Evolutionary conservation across 2,329 filamentous ascomycete species (phyloP).

Genomic region (Penicillium sp.): DNA sequence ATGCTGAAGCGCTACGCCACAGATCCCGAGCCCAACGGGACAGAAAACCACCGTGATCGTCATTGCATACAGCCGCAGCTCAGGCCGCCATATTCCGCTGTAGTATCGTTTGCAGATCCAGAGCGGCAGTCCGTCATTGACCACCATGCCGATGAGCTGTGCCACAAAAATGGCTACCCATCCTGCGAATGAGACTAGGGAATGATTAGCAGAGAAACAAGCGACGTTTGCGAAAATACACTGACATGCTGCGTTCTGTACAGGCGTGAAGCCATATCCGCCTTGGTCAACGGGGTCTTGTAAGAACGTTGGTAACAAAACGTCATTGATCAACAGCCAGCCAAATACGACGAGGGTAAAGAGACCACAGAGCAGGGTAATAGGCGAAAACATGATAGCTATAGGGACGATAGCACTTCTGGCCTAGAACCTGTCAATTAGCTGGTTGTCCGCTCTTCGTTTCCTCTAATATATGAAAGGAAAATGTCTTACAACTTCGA

Average conservation of each 20-base stretch:
- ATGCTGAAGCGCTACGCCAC: slow-evolving; percentile 39
- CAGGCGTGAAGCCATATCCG: slow-evolving; percentile 42
- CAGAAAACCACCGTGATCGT: slow-evolving; percentile 28
- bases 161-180: slow-evolving; percentile 40
- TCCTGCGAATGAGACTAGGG: slow-evolving; percentile 32
- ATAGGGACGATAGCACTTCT: slow-evolving; percentile 23
- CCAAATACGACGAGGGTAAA: slow-evolving; percentile 37
- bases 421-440: slow-evolving; percentile 10
- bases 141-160: slow-evolving; percentile 32
- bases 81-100: slow-evolving; percentile 32
- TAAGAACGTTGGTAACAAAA: slow-evolving; percentile 36
- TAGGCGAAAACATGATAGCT: slow-evolving; percentile 30
- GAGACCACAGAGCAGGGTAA: slow-evolving; percentile 35
- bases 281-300: slow-evolving; percentile 33
- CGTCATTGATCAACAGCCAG: slow-evolving; percentile 32
- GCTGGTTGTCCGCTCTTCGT: background rate
- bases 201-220: background rate
- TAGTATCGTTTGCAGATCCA: slow-evolving; percentile 24
- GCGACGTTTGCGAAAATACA: background rate
- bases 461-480: background rate
- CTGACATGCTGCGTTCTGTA: slow-evolving; percentile 35
- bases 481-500: slow-evolving; percentile 19
- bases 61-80: slow-evolving; percentile 30
- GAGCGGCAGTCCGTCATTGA: slow-evolving; percentile 40
- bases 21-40: slow-evolving; percentile 32